phyloP scores from a whole-genome alignment of 225 moss, liverwort and hornwort genomes.

The Polytrichum commune region DNA sequence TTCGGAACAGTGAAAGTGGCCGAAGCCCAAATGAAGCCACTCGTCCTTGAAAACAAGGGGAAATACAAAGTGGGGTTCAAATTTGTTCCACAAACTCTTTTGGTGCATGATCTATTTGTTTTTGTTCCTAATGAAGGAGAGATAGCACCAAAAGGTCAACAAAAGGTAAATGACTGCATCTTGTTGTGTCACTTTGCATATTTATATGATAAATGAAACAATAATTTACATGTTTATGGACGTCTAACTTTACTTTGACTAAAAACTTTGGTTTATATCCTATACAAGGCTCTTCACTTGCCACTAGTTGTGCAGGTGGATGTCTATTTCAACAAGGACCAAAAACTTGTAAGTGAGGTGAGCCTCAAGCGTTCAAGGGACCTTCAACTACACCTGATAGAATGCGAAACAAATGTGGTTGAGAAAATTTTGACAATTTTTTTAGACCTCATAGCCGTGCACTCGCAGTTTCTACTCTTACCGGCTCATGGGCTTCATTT shows the following conservation, averaged over 20 bases:
- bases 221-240: background rate
- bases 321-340: slow-evolving; percentile 64
- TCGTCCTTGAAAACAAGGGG: slow-evolving; percentile 75
- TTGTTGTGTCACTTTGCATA: background rate
- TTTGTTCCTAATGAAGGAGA: slow-evolving; percentile 49
- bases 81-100: slow-evolving; percentile 41
- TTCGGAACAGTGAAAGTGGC: slow-evolving; percentile 64
- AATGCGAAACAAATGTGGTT: slow-evolving; percentile 51
- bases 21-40: slow-evolving; percentile 27
- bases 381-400: slow-evolving; percentile 60
- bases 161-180: slow-evolving; percentile 34
- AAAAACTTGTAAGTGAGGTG: slow-evolving; percentile 51
- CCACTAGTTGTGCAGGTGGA: slow-evolving; percentile 41
- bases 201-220: background rate
- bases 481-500: slow-evolving; percentile 86
- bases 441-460: slow-evolving; percentile 55
- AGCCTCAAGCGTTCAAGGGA: slow-evolving; percentile 42
- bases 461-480: slow-evolving; percentile 62
- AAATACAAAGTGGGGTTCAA: slow-evolving; percentile 66
- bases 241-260: background rate
- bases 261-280: background rate
- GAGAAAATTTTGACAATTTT: slow-evolving; percentile 58
- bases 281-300: too few relatives aligned
- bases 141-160: slow-evolving; percentile 49
- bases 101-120: slow-evolving; percentile 53